phyloP scores from a whole-genome alignment of 768 basidiomycete species.

The Leccinum disarticulatum region DNA sequence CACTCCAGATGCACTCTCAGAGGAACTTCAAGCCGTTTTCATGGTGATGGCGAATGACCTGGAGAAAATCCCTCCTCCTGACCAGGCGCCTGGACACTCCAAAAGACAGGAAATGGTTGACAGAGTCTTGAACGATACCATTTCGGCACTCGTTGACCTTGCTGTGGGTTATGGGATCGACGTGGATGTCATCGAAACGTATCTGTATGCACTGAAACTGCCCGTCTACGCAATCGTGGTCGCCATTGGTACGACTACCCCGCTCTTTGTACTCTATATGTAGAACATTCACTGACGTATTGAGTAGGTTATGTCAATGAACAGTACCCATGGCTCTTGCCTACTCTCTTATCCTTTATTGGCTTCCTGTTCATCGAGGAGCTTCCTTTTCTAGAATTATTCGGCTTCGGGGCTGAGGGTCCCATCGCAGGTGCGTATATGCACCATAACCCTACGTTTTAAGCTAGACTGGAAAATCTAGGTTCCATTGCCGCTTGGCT shows the following conservation, averaged over 20 bases:
- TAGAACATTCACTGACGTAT: background rate
- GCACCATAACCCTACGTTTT: rapidly evolving
- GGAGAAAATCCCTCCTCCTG: background rate
- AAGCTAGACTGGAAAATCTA: background rate
- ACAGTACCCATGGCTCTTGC: slow-evolving; percentile 8
- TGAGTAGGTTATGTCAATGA: slow-evolving; percentile 15
- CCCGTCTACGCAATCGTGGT: slow-evolving; percentile 8
- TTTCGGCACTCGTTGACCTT: slow-evolving; percentile 4
- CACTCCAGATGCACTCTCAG: slow-evolving; percentile 6
- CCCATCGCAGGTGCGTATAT: slow-evolving; percentile 11
- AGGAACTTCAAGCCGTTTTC: slow-evolving; percentile 12
- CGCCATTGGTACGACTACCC: slow-evolving; percentile 5
- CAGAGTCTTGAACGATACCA: slow-evolving; percentile 5
- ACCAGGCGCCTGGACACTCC: slow-evolving; percentile 5
- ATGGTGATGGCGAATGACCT: slow-evolving; percentile 1
- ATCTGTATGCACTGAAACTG: slow-evolving; percentile 8
- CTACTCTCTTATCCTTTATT: slow-evolving; percentile 5
- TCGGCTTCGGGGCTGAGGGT: slow-evolving; percentile 19
- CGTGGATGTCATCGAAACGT: slow-evolving; percentile 4
- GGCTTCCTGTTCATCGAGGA: slow-evolving; percentile 5
- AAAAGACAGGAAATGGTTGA: slow-evolving; percentile 9
- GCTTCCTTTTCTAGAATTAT: slow-evolving; percentile 1
- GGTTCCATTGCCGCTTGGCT: slow-evolving; percentile 14
- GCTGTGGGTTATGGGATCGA: slow-evolving; percentile 5
- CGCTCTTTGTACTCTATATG: background rate